Evolutionary conservation across 2,329 filamentous ascomycete genomes (phyloP).

Genomic region (Hypoxylon sp.): DNA sequence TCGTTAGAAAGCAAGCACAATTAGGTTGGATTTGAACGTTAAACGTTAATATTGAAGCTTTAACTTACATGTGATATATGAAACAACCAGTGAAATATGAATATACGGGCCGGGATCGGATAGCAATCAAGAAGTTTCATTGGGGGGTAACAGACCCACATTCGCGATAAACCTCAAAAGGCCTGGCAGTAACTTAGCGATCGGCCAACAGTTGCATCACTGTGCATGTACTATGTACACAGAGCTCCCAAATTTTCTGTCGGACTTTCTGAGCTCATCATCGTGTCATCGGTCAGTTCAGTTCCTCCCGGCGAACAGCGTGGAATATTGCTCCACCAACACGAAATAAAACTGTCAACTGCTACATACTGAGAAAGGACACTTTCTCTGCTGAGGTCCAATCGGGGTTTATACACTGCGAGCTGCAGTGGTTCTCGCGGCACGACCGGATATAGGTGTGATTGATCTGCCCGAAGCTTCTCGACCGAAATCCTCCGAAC

Average conservation of each 20-base stretch:
- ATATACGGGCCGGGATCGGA: background rate
- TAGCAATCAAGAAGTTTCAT: conserved; percentile 4
- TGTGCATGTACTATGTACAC: conserved; percentile 23
- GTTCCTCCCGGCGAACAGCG: background rate
- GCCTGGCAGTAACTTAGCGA: conserved; percentile 1
- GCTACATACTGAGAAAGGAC: background rate
- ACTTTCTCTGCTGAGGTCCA: background rate
- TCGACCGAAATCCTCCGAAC: conserved; percentile 29
- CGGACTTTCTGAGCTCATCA: conserved; percentile 29
- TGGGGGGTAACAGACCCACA: background rate
- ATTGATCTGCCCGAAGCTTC: conserved; percentile 35
- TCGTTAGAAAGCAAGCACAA: too few species aligned
- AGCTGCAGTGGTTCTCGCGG: conserved; percentile 12
- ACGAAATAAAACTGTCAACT: conserved; percentile 2
- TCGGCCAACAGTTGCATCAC: conserved; percentile 35
- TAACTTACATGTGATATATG: too few species aligned
- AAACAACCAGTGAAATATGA: background rate
- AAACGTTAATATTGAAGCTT: too few species aligned
- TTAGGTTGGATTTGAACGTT: too few species aligned
- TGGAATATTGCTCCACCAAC: background rate
- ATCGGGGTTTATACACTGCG: conserved; percentile 1
- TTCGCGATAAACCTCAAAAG: background rate
- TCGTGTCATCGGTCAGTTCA: conserved; percentile 32
- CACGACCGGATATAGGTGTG: conserved; percentile 31
- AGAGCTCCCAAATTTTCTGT: conserved; percentile 22